Evolutionary conservation across 2,329 filamentous ascomycete genomes (phyloP).

Genomic region (Epichloe sylvatica): DNA sequence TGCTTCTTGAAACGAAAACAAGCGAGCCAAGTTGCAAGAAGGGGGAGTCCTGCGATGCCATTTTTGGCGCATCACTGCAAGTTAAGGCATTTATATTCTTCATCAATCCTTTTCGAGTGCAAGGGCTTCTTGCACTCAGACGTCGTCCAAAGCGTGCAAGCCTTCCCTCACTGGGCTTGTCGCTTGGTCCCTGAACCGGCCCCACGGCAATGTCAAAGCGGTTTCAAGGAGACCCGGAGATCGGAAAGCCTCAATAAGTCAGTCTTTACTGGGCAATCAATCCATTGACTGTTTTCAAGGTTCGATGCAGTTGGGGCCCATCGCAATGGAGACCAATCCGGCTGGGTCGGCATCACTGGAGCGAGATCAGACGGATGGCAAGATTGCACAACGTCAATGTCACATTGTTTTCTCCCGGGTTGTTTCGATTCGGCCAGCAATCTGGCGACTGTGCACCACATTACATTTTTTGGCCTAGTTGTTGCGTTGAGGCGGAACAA

Average conservation of each 20-base stretch:
- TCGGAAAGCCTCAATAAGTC: neutral
- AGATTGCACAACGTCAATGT: neutral
- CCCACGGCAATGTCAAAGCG: neutral
- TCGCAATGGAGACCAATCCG: neutral
- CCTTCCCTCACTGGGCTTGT: neutral
- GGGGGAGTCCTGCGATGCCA: too few species aligned
- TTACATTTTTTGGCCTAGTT: too few species aligned
- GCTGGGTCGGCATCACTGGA: neutral
- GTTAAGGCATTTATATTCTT: too few species aligned
- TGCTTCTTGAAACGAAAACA: too few species aligned
- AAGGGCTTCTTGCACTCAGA: neutral
- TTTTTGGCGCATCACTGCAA: too few species aligned
- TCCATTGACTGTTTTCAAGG: neutral
- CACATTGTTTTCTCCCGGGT: neutral
- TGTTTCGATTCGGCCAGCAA: too few species aligned
- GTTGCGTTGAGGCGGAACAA: neutral
- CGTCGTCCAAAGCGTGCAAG: neutral
- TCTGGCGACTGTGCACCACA: too few species aligned
- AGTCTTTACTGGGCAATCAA: neutral
- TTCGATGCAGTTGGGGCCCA: neutral
- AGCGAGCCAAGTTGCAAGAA: too few species aligned
- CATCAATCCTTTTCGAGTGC: too few species aligned
- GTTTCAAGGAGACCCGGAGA: neutral
- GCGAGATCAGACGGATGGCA: neutral
- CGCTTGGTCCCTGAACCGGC: neutral